Base-by-base conservation (phyloP, 208 protist genomes). In the Borovskyia barvae region DNA sequence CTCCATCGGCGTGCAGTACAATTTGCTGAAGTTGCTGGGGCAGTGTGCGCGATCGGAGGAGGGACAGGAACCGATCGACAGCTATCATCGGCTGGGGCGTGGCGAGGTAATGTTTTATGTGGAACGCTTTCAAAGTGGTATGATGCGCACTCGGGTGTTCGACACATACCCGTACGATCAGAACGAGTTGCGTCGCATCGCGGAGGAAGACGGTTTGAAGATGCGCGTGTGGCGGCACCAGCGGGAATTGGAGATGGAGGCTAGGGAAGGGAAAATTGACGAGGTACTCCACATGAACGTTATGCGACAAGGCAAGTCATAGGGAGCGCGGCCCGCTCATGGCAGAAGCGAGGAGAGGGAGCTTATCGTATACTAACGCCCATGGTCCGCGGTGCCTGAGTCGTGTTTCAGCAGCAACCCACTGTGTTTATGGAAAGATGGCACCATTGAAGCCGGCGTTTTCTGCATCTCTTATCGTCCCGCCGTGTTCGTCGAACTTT, bases 221-320 rank as follows among this genome's bases (percentile, higher is more conserved):
- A 93, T 93, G 87, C 82, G 87, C 50, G 82, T 93, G 2, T 93
- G 82, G 82, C 69, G 87, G 5, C 80, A 90, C 43, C 87, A 93
- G 52, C 77, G 83, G 11, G 76, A 87, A 33, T 42, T 90, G 0
- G 82, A 93, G 52, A 67, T 86, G 54, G 73, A 90, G 55, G 70
- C 83, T 5, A 83, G 75, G 42, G 59, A 86, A 54, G 81, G 77
- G 1, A 82, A 81, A 40, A 77, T 93, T 62, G 87, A 93, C 36
- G 87, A 93, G 42, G 55, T 86, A 15, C 37, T 93, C 35, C 79
- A 77, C 11, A 59, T 58, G 29, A 93, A 74, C 28, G 67, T 93
- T 2, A 62, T 85, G 46, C 72, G 70, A 17, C 50, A 36, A 22
- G 37, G 14, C 12, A 57, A 66, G 20, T 24, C 37, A 8, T 56